Evolutionary conservation across 345 rosid genomes (phyloP), one percentile per base, ranked within the genome.

Genomic region (Sonneratia caseolaris): DNA sequence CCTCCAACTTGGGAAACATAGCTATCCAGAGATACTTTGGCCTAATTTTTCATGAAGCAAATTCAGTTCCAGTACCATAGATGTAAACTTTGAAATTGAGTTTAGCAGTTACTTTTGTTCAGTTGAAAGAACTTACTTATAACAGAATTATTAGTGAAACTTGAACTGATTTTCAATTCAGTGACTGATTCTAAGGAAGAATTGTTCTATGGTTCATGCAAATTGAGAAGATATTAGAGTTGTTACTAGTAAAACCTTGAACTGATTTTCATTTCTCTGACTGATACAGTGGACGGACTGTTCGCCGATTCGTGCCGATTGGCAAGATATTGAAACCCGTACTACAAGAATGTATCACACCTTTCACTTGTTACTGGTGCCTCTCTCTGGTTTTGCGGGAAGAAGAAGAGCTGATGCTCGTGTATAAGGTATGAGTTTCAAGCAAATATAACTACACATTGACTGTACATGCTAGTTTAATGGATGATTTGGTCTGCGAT

Each of bases 361-460:
- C 99, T 0, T 68, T 92, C 48, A 86, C 97, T 72, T 95, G 98
- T 79, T 95, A 88, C 77, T 89, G 94, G 99, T 87, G 86, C 74
- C 82, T 92, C 70, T 90, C 92, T 47, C 82, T 91, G 71, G 66
- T 84, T 79, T 71, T 88, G 61, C 81, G 76, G 3, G 95, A 79
- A 7, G 96, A 94, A 79, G 87, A 79, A 64, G 86, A 94, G 55
- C 80, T 87, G 78, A 81, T 78, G 68, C 81, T 86, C 67, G 91
- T 89, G 64, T 90, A 89, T 75, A 83, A 85, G 95, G 98, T 94
- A 82, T 68, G 67, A 16, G 37, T 27, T 4, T 11, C 7, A 27
- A 27, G 37, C 32, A 62, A 5, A 27, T 13, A 27, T 62, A 12
- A 11, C 27, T 62, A 35, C 19, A 27, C 2, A 62, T 35, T 32